Percentiles rank a stretch among this genome's conserved stretches.
phyloP scores from a whole-genome alignment of 2,329 filamentous ascomycete genomes.

The Fusarium nodosum region DNA sequence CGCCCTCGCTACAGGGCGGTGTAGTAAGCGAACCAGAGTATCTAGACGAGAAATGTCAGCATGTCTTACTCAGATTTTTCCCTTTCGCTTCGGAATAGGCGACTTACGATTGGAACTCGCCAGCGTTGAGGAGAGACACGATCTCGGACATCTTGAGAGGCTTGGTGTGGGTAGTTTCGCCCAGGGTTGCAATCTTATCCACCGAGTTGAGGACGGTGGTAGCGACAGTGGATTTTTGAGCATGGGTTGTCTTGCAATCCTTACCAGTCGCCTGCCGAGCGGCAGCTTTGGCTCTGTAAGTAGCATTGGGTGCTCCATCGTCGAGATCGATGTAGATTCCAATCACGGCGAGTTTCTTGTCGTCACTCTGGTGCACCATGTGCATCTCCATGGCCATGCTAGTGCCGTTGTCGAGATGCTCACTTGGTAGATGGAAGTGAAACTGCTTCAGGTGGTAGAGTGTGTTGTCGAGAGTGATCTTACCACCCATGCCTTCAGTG shows the following conservation, averaged over 20 bases:
- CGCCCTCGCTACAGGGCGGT: slow-evolving; percentile 70
- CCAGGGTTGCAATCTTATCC: slow-evolving; percentile 56
- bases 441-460: slow-evolving; percentile 66
- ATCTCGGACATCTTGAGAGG: slow-evolving; percentile 61
- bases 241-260: background rate
- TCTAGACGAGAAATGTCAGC: slow-evolving; percentile 30
- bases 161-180: slow-evolving; percentile 54
- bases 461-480: slow-evolving; percentile 56
- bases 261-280: slow-evolving; percentile 7
- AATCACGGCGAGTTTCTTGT: slow-evolving; percentile 49
- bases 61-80: background rate
- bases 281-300: slow-evolving; percentile 1
- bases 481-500: slow-evolving; percentile 59
- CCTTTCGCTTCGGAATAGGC: background rate
- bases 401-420: slow-evolving; percentile 65
- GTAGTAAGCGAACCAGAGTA: slow-evolving; percentile 73
- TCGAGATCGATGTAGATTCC: slow-evolving; percentile 47
- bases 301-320: slow-evolving; percentile 12
- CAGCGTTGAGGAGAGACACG: slow-evolving; percentile 46
- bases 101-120: slow-evolving; percentile 50
- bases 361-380: slow-evolving; percentile 48
- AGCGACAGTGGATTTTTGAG: slow-evolving; percentile 49
- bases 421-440: slow-evolving; percentile 72
- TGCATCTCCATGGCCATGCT: slow-evolving; percentile 52
- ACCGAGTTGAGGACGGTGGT: slow-evolving; percentile 54